These are phyloP conservation scores for Verticillium nonalfalfae DNA, from an alignment of 2,329 filamentous ascomycete genomes.

Conservation along the genomic window DNA sequence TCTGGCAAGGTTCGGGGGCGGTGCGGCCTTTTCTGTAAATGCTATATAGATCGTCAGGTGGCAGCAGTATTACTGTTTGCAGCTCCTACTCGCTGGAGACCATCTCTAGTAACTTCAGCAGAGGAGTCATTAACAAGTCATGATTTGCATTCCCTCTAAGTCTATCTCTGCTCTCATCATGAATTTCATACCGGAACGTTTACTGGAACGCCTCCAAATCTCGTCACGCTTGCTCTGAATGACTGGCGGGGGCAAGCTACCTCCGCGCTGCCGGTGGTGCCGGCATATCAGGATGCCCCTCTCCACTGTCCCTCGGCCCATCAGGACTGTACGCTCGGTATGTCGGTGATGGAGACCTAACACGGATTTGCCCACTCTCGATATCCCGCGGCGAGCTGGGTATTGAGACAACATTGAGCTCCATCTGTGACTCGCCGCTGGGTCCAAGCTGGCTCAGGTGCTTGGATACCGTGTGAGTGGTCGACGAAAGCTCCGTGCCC, in stretches of 20 bases:
- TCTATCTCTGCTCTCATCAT: too few relatives aligned
- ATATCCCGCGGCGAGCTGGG: neutral
- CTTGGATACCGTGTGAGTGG: neutral
- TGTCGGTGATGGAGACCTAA: neutral
- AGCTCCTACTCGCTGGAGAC: too few relatives aligned
- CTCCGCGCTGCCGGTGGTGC: neutral
- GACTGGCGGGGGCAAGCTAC: neutral
- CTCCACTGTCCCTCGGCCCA: neutral
- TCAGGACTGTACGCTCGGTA: neutral
- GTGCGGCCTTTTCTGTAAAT: too few relatives aligned
- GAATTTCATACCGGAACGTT: neutral
- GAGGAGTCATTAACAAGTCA: neutral
- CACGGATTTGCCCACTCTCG: neutral
- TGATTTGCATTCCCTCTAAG: neutral
- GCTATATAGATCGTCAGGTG: too few relatives aligned
- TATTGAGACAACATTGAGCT: conserved; percentile 3
- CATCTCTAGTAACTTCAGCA: too few relatives aligned
- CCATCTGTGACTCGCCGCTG: conserved; percentile 6
- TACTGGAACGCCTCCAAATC: neutral
- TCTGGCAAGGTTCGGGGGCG: too few relatives aligned
- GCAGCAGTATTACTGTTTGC: too few relatives aligned
- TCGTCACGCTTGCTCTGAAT: neutral
- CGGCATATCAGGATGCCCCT: neutral
- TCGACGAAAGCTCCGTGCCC: neutral
- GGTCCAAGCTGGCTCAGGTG: neutral